Base-by-base conservation (phyloP, 306 rosid species). In the Fagus sylvatica region DNA sequence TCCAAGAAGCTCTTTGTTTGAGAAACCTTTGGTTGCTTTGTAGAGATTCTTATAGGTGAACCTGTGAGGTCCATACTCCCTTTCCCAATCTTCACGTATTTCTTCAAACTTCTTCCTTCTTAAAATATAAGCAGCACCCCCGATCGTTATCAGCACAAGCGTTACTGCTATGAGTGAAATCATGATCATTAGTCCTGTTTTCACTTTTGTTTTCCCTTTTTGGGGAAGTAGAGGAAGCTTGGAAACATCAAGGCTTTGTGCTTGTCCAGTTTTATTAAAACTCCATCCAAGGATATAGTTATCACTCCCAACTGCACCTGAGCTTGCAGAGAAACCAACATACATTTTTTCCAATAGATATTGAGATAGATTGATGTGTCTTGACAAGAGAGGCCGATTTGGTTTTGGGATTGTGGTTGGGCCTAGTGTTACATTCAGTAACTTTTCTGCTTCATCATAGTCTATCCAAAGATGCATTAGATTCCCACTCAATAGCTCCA, bases 61-160 rank as follows among this genome's bases (percentile, higher is more conserved):
- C 61, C 93, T 88, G 1, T 88, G 90, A 5, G 96, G 88, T 6
- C 95, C 95, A 16, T 87, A 84, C 49, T 88, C 88, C 5, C 62
- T 70, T 70, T 92, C 97, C 97, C 95, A 92, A 37, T 84, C 90
- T 79, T 92, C 93, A n/a, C 71, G 79, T 42, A 86, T 6, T 71
- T 92, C 97, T 32, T 69, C 66, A 73, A 66, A 87, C 46, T 72
- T 72, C 73, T 68, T 77, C 73, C 82, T 87, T 17, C 78, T 77
- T 46, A 77, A 72, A 36, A 33, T 2, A 53, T 10, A 75, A 79
- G 46, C 5, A 42, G 48, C 2, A 7, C 12, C 48, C 7, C 11
- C 9, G 2, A 42, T 0, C 2, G 0, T 1, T 42, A 42, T 8
- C 10, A 42, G 48, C 3, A 71, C 30, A 28, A 19, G 15, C 1